phyloP scores from a whole-genome alignment of 169 alveolate genomes.

The Plasmodium gallinaceum region DNA sequence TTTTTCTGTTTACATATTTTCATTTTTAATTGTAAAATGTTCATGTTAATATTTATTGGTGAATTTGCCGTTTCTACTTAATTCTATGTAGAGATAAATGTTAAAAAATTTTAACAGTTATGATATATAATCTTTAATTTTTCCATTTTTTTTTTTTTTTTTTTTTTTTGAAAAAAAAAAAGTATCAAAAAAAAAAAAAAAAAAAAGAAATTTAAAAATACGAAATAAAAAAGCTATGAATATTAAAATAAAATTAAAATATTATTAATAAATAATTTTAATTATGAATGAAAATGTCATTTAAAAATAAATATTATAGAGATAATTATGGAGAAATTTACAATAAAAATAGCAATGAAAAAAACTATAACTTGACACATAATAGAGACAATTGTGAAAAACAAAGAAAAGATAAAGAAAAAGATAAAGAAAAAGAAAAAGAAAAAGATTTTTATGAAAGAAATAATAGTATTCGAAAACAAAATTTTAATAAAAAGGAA shows the following conservation, averaged over 20 bases:
- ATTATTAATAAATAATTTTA: neutral
- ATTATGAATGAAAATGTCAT: slow-evolving; percentile 30
- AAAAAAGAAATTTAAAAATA: too few relatives aligned
- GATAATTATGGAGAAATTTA: slow-evolving; percentile 26
- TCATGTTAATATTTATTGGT: too few relatives aligned
- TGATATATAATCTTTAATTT: too few relatives aligned
- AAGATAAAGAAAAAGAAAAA: neutral
- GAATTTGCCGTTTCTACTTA: too few relatives aligned
- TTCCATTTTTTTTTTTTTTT: too few relatives aligned
- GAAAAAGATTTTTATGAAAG: slow-evolving; percentile 21
- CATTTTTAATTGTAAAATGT: too few relatives aligned
- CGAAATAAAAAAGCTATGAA: neutral
- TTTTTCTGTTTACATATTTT: too few relatives aligned
- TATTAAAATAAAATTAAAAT: neutral
- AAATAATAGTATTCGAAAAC: neutral
- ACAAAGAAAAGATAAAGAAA: slow-evolving; percentile 3
- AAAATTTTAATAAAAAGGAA: slow-evolving; percentile 10
- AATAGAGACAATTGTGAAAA: neutral
- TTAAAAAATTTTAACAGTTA: too few relatives aligned
- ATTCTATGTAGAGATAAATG: too few relatives aligned
- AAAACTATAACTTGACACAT: slow-evolving; percentile 9
- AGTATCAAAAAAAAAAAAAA: too few relatives aligned
- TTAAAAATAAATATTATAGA: slow-evolving; percentile 10
- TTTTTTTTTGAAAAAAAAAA: too few relatives aligned
- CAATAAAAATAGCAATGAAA: slow-evolving; percentile 19